Evolutionary conservation across 257 asterid genomes (phyloP).

Genomic region (Scutellaria galericulata): DNA sequence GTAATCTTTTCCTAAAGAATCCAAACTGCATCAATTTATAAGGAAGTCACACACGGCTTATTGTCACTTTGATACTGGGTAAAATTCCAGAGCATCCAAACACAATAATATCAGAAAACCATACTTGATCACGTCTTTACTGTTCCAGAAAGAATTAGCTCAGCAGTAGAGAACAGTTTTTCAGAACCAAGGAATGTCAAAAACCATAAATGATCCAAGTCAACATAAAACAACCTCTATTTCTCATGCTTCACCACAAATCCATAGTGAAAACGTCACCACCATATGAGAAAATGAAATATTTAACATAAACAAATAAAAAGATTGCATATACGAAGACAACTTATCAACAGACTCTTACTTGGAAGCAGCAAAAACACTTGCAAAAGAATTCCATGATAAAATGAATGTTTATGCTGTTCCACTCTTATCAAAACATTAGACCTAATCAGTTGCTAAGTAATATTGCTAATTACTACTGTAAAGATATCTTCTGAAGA

Average conservation of each 20-base stretch:
- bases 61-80: background rate
- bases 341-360: background rate
- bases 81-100: conserved; percentile 20
- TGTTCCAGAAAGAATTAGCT: background rate
- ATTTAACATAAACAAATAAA: background rate
- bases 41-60: background rate
- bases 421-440: conserved; percentile 16
- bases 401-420: background rate
- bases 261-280: conserved; percentile 2
- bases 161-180: background rate
- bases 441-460: background rate
- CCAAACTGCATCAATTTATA: conserved; percentile 1
- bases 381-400: background rate
- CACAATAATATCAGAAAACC: conserved; percentile 4
- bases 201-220: conserved; percentile 16
- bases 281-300: background rate
- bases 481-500: background rate
- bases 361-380: conserved; percentile 15
- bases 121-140: background rate
- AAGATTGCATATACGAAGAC: background rate
- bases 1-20: conserved; percentile 4
- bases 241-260: conserved; percentile 6
- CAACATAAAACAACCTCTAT: background rate
- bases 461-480: background rate
- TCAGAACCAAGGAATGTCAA: background rate